These are phyloP conservation scores for Picea sitchensis DNA, from an alignment of 75 land plant species.

Conservation along the genomic window DNA sequence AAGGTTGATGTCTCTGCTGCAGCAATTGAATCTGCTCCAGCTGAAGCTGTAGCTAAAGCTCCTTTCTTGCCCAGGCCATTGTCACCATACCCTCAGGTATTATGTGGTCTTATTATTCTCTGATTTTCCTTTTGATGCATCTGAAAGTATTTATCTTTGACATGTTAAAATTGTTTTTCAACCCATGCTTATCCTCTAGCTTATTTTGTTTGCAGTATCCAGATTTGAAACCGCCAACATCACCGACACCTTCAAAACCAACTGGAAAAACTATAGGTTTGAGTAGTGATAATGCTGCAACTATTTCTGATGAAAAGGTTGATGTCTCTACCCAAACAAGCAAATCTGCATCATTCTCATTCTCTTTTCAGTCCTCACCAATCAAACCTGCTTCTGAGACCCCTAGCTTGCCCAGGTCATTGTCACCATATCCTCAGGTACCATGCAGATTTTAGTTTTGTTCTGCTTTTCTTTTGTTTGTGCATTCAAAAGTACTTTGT, in stretches of 20 bases:
- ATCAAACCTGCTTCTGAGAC: constrained; percentile 8
- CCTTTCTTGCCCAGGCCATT: constrained; percentile 13
- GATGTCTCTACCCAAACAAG: background rate
- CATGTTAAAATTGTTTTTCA: background rate
- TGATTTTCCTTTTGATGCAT: background rate
- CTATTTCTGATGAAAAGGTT: background rate
- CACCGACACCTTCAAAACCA: constrained; percentile 28
- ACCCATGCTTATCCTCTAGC: background rate
- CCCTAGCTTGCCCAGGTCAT: constrained; percentile 18
- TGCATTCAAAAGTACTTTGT: background rate
- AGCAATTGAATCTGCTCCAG: too few species aligned
- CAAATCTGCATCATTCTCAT: background rate
- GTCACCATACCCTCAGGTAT: constrained; percentile 26
- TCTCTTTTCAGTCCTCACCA: background rate
- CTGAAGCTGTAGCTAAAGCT: constrained; percentile 1
- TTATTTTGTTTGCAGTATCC: constrained; percentile 21
- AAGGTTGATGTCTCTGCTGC: background rate
- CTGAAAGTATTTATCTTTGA: background rate
- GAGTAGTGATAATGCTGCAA: background rate
- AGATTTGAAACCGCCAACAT: constrained; percentile 26
- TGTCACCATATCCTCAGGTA: constrained; percentile 30
- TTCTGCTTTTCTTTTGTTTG: background rate
- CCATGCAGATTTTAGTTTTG: background rate
- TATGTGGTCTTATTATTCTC: background rate
- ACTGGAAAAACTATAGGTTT: background rate